Base-by-base conservation (phyloP, 2,329 filamentous ascomycete species). In the Fusarium humuli region DNA sequence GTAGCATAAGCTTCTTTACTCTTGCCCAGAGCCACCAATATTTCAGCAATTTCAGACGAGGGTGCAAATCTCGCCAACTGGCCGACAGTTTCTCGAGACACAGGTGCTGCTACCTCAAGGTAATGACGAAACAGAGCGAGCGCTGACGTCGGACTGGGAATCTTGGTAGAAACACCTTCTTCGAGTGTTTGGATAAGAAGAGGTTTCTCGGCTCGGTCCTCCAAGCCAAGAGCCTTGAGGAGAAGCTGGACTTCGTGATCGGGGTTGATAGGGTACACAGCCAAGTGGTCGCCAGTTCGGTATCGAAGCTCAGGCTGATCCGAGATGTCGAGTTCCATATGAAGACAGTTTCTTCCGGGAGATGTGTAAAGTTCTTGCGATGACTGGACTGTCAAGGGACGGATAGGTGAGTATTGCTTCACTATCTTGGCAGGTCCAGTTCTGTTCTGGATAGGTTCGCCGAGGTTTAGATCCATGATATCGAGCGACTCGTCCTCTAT, bases 21-120 rank as follows among this genome's bases (percentile, higher is more conserved):
- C 42, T 72, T 73, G 4, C 69, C 53, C 3, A 75, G 49, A 10
- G 55, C 14, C 3, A 52, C 9, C 10, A 75, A 22, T 1, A 27
- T n/a, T 20, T 41, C 34, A 5, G 61, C 22, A 27, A 86, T 80
- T 0, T 89, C 74, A 48, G 27, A 83, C 1, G 88, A 83, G 77
- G 86, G 86, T 41, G 84, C 81, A 18, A 91, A 81, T 76, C 87
- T 87, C 30, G 61, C 57, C 3, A 75, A 25, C 6, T 64, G 61
- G 0, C 61, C 57, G 13, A 75, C 64, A 0, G 86, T 82, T 0
- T 90, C 76, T 11, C 84, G 81, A 78, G 64, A 76, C 8, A 79
- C 72, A 1, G 73, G 72, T 5, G 71, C 77, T 23, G 68, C 71
- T 27, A 85, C 82, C 57, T 86, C 84, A 3, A 86, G 79, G 57